phyloP scores from a whole-genome alignment of 371 early-diverging fungal genomes.

The Thermomucor indicae-seudaticae region DNA sequence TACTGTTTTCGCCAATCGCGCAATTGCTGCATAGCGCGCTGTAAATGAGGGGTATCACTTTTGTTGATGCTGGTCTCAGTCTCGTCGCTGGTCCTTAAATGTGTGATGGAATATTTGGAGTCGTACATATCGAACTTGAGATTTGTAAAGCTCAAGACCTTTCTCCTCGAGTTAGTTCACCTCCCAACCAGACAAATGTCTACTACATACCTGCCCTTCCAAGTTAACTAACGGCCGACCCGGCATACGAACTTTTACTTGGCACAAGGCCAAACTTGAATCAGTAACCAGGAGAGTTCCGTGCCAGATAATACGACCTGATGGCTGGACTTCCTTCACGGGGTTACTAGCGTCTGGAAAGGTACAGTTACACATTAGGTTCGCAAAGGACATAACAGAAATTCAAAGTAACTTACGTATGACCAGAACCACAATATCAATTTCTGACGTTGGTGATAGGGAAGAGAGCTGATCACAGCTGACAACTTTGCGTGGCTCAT shows the following conservation, averaged over 20 bases:
- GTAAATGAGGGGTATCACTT: conserved; percentile 6
- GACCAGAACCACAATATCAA: conserved; percentile 54
- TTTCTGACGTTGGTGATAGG: conserved; percentile 29
- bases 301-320: conserved; percentile 18
- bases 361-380: not conserved
- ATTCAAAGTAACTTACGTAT: conserved; percentile 41
- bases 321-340: conserved; percentile 1
- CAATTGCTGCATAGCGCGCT: conserved; percentile 2
- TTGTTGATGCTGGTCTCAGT: conserved; percentile 17
- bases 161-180: not conserved
- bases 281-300: conserved; percentile 31
- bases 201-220: conserved; percentile 13
- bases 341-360: conserved; percentile 11
- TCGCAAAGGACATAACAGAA: not conserved
- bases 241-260: conserved; percentile 17
- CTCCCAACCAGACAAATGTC: no score
- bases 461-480: conserved; percentile 30
- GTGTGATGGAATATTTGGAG: conserved; percentile 24
- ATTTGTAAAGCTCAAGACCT: conserved; percentile 28
- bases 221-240: conserved; percentile 10
- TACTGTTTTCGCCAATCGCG: conserved; percentile 15
- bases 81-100: conserved; percentile 25
- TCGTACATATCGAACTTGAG: conserved; percentile 28
- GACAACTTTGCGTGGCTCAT: conserved; percentile 40
- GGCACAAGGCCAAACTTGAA: conserved; percentile 21